phyloP scores from a whole-genome alignment of 192 early-diverging fungal genomes.

The Coemansia javaensis region DNA sequence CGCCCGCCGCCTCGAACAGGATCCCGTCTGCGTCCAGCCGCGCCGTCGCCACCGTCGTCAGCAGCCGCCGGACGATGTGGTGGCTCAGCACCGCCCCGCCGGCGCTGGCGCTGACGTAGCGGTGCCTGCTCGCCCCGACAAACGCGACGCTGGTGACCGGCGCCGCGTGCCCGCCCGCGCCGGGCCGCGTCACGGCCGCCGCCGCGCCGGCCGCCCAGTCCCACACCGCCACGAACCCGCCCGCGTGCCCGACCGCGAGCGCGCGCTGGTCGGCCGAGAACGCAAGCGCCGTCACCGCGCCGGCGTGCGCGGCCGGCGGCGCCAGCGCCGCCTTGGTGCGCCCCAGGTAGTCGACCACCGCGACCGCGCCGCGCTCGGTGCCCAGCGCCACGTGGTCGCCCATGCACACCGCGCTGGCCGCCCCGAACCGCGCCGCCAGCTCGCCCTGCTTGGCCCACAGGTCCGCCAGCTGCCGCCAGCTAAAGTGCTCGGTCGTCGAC shows the following conservation, averaged over 20 bases:
- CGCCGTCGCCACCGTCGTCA: slow-evolving; percentile 42
- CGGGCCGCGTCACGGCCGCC: slow-evolving; percentile 22
- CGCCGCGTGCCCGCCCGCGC: slow-evolving; percentile 18
- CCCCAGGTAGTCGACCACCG: slow-evolving; percentile 40
- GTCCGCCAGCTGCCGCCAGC: slow-evolving; percentile 43
- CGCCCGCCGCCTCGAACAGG: slow-evolving; percentile 32
- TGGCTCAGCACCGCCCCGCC: slow-evolving; percentile 40
- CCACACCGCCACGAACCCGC: slow-evolving; percentile 44
- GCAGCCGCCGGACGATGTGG: slow-evolving; percentile 40
- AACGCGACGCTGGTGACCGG: slow-evolving; percentile 37
- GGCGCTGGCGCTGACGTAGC: slow-evolving; percentile 43
- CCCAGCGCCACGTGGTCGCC: slow-evolving; percentile 41
- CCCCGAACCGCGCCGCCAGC: slow-evolving; percentile 32
- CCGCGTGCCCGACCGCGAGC: slow-evolving; percentile 35
- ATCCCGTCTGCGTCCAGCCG: slow-evolving; percentile 5
- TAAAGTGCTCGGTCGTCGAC: slow-evolving; percentile 43
- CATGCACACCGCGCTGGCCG: slow-evolving; percentile 25
- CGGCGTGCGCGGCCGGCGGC: slow-evolving; percentile 8
- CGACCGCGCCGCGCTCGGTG: slow-evolving; percentile 25
- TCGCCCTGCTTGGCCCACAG: slow-evolving; percentile 22
- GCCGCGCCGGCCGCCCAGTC: slow-evolving; percentile 41
- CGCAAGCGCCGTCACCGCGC: slow-evolving; percentile 33
- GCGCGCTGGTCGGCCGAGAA: slow-evolving; percentile 33
- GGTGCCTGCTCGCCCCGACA: slow-evolving; percentile 42
- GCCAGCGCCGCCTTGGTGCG: slow-evolving; percentile 28